Evolutionary conservation across 2,329 filamentous ascomycete species (phyloP).

Genomic region (Lachnellula subtilissima): DNA sequence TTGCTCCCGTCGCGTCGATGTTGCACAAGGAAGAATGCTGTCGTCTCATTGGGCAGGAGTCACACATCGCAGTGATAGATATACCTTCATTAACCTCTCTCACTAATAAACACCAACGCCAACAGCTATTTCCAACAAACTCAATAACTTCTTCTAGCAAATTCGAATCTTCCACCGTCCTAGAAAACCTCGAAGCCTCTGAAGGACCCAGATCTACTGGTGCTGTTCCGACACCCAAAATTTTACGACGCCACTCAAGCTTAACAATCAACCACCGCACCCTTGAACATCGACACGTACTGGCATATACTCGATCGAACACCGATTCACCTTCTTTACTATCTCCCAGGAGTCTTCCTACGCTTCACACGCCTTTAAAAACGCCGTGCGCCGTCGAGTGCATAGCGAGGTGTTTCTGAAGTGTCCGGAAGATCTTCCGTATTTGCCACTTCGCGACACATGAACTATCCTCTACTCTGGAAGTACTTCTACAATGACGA

Average conservation of each 20-base stretch:
- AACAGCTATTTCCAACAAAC: too few relatives aligned
- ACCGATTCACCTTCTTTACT: slow-evolving; percentile 2
- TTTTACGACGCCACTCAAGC: background rate
- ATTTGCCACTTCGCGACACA: slow-evolving; percentile 48
- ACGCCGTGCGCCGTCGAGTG: slow-evolving; percentile 81
- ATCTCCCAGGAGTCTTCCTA: slow-evolving; percentile 35
- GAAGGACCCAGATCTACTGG: too few relatives aligned
- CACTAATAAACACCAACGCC: too few relatives aligned
- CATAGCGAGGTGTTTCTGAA: slow-evolving; percentile 72
- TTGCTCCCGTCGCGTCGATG: too few relatives aligned
- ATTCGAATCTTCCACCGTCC: too few relatives aligned
- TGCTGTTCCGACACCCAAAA: background rate
- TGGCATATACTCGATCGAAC: background rate
- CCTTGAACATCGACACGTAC: background rate
- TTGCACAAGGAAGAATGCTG: too few relatives aligned
- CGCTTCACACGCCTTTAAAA: slow-evolving; percentile 73
- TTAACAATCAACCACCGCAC: background rate
- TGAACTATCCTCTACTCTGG: slow-evolving; percentile 91
- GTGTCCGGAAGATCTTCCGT: slow-evolving; percentile 33
- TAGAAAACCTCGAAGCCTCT: too few relatives aligned
- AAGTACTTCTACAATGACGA: slow-evolving; percentile 96
- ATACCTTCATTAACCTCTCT: too few relatives aligned
- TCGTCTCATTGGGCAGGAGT: too few relatives aligned
- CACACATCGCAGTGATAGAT: too few relatives aligned
- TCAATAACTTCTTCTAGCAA: too few relatives aligned